Conservation (phyloP, 2,329 filamentous ascomycete species). For the Colletotrichum siamense region DNA sequence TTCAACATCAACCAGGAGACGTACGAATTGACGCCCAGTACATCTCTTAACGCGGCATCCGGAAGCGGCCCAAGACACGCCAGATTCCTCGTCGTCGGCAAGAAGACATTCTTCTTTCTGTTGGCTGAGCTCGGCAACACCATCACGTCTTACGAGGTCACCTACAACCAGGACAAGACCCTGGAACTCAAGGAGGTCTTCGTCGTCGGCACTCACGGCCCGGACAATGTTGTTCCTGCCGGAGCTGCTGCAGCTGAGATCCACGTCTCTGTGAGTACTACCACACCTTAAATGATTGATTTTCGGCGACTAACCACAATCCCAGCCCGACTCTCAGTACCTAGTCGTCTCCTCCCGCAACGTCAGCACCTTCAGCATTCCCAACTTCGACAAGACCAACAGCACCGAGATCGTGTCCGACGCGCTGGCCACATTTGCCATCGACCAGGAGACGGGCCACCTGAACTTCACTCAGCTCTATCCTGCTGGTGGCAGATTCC, state of each 20-base stretch:
- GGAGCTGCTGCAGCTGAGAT: slow-evolving; percentile 60
- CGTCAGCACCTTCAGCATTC: slow-evolving; percentile 57
- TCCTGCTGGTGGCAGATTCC: slow-evolving; percentile 66
- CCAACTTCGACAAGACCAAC: slow-evolving; percentile 43
- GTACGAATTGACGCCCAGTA: slow-evolving; percentile 6
- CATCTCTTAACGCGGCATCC: slow-evolving; percentile 6
- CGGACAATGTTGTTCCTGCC: slow-evolving; percentile 41
- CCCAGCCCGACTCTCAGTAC: slow-evolving; percentile 62
- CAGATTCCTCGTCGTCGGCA: slow-evolving; percentile 53
- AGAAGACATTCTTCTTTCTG: slow-evolving; percentile 62
- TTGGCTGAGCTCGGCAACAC: slow-evolving; percentile 64
- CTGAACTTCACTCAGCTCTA: slow-evolving; percentile 61
- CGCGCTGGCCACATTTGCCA: slow-evolving; percentile 66
- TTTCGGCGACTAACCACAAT: neutral
- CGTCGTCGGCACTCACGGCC: slow-evolving; percentile 52
- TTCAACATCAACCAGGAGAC: slow-evolving; percentile 13
- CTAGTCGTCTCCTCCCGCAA: slow-evolving; percentile 72
- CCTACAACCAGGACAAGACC: slow-evolving; percentile 46
- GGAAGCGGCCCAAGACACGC: slow-evolving; percentile 35
- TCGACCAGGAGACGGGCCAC: slow-evolving; percentile 56
- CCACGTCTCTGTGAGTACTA: slow-evolving; percentile 55
- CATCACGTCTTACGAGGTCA: slow-evolving; percentile 60
- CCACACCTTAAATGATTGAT: neutral
- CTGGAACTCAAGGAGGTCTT: slow-evolving; percentile 55
- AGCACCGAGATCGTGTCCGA: slow-evolving; percentile 56